Percentiles rank a stretch among this genome's conserved stretches.
phyloP scores from a whole-genome alignment of 495 filamentous ascomycete genomes.

The Penicillium antarcticum region DNA sequence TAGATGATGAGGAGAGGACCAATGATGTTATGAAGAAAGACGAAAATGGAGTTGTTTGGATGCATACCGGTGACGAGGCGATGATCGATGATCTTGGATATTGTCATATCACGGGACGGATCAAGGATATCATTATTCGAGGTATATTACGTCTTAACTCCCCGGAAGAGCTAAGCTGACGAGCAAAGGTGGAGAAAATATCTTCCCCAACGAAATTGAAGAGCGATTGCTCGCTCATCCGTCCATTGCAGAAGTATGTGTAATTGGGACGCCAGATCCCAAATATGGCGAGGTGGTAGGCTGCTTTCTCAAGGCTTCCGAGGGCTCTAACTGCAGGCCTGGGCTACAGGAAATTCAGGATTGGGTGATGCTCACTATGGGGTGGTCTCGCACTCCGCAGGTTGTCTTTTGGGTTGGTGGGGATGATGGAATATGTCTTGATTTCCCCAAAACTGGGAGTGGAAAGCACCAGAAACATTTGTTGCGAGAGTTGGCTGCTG shows the following conservation, averaged over 20 bases:
- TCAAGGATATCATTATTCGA: slow-evolving; percentile 65
- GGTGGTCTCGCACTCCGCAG: slow-evolving; percentile 42
- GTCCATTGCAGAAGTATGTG: slow-evolving; percentile 16
- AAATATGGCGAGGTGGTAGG: slow-evolving; percentile 23
- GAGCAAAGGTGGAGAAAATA: slow-evolving; percentile 23
- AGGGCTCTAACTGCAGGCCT: not conserved
- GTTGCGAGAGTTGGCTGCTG: no score
- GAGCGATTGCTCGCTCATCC: slow-evolving; percentile 16
- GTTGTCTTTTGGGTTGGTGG: slow-evolving; percentile 59
- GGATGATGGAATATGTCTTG: slow-evolving; percentile 37
- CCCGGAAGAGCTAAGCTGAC: not conserved
- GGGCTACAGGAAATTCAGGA: slow-evolving; percentile 5
- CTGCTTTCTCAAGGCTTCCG: slow-evolving; percentile 15
- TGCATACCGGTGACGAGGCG: slow-evolving; percentile 28
- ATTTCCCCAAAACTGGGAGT: slow-evolving; percentile 58
- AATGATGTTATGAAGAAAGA: slow-evolving; percentile 57
- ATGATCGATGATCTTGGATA: slow-evolving; percentile 20
- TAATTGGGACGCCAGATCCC: slow-evolving; percentile 18
- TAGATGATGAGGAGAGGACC: slow-evolving; percentile 60
- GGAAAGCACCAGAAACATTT: slow-evolving; percentile 64
- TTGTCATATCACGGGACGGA: slow-evolving; percentile 46
- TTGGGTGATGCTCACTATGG: no score
- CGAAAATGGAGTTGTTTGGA: slow-evolving; percentile 15
- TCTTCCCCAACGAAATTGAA: slow-evolving; percentile 25
- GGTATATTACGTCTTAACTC: no score